phyloP scores from a whole-genome alignment of 352 stramenopile species.

The Pythium angustatum region DNA sequence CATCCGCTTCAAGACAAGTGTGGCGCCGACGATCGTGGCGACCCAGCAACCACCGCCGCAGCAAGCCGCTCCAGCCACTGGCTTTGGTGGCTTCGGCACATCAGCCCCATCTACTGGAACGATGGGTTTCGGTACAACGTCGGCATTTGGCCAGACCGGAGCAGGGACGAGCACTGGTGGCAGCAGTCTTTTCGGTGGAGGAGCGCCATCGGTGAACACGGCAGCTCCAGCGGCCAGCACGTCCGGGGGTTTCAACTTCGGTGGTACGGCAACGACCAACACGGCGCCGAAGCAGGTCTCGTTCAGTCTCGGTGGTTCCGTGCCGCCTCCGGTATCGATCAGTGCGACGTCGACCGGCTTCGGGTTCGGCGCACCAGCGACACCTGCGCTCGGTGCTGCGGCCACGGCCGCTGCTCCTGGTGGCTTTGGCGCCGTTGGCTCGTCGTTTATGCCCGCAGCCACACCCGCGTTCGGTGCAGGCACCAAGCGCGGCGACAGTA shows the following conservation, averaged over 20 bases:
- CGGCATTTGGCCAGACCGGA: conserved; percentile 8
- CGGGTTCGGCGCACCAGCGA: conserved; percentile 33
- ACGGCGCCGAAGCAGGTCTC: conserved; percentile 60
- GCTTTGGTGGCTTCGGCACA: conserved; percentile 38
- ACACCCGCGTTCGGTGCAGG: conserved; percentile 26
- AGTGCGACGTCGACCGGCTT: conserved; percentile 21
- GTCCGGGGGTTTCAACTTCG: conserved; percentile 45
- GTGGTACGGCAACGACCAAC: conserved; percentile 4
- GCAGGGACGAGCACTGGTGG: not conserved
- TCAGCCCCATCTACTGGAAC: conserved; percentile 7
- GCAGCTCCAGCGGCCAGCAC: conserved; percentile 14
- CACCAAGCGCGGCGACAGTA: conserved; percentile 31
- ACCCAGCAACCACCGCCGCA: conserved; percentile 22
- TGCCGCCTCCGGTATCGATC: conserved; percentile 23
- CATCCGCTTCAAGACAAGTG: conserved; percentile 76
- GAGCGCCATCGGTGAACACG: conserved; percentile 11
- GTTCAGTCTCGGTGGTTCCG: conserved; percentile 42
- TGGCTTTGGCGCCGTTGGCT: conserved; percentile 47
- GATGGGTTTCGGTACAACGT: conserved; percentile 9
- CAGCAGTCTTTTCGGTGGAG: conserved; percentile 22
- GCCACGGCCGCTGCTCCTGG: conserved; percentile 20
- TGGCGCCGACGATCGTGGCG: conserved; percentile 64
- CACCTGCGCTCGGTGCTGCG: conserved; percentile 26
- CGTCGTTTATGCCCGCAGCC: conserved; percentile 47
- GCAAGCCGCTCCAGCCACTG: conserved; percentile 27